phyloP scores from a whole-genome alignment of 1,139 yeast species.

The Saccharomyces pastorianus region DNA sequence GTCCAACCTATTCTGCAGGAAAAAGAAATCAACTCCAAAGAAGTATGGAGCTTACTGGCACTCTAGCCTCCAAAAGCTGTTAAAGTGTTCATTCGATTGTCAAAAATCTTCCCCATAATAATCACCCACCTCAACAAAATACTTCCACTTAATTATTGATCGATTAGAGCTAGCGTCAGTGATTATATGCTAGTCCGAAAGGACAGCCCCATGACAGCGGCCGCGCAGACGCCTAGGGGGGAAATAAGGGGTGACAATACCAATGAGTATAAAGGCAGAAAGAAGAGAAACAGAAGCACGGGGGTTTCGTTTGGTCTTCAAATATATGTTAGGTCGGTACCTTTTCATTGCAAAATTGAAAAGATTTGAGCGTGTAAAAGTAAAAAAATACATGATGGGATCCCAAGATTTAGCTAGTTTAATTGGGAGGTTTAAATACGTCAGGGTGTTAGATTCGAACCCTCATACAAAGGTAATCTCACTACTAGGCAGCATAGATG shows the following conservation, averaged over 20 bases:
- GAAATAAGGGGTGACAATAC: background rate
- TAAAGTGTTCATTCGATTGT: too few species aligned
- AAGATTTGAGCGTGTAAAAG: background rate
- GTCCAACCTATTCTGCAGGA: background rate
- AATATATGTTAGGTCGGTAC: too few species aligned
- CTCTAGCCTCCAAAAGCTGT: too few species aligned
- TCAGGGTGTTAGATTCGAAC: constrained; percentile 42
- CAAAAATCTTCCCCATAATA: background rate
- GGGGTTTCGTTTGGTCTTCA: background rate
- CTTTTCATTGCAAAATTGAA: background rate
- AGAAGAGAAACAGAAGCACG: background rate
- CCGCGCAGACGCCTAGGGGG: background rate
- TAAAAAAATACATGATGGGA: background rate
- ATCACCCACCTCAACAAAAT: background rate
- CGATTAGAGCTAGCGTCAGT: background rate
- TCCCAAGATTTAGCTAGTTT: constrained; percentile 5
- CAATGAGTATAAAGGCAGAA: background rate
- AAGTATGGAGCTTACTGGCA: too few species aligned
- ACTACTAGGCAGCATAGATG: constrained; percentile 57
- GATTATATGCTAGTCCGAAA: background rate
- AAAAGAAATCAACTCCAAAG: too few species aligned
- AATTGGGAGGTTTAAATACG: constrained; percentile 35
- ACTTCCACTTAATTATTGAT: background rate
- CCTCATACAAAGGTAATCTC: constrained; percentile 58
- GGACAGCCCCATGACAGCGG: background rate